Conservation (phyloP, 2,329 filamentous ascomycete genomes). For the Pezicula neosporulosa region DNA sequence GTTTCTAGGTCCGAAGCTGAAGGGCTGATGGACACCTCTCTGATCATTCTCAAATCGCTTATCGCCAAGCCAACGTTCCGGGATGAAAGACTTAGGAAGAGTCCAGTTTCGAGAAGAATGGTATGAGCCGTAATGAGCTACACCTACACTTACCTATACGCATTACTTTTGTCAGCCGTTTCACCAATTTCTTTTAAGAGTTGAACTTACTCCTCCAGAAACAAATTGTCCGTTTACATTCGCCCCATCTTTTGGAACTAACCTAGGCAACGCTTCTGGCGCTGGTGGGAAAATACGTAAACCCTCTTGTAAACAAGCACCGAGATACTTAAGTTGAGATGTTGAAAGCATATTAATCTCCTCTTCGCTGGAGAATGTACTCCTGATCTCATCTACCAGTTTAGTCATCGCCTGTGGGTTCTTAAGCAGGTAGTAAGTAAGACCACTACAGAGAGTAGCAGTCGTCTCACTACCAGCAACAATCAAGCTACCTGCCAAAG, state of each 20-base stretch:
- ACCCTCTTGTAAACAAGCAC: slow-evolving; percentile 30
- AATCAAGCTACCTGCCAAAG: neutral
- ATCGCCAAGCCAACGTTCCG: slow-evolving; percentile 27
- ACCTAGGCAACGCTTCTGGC: neutral
- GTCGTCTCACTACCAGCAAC: slow-evolving; percentile 2
- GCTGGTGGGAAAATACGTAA: neutral
- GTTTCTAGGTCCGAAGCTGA: slow-evolving; percentile 7
- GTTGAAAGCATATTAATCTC: slow-evolving; percentile 22
- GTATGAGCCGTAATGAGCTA: neutral
- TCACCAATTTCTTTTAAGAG: too few species aligned
- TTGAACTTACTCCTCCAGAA: neutral
- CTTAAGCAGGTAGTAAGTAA: neutral
- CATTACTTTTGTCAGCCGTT: neutral
- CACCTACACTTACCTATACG: neutral
- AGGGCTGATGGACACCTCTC: slow-evolving; percentile 3
- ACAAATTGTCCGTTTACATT: neutral
- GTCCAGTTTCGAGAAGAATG: neutral
- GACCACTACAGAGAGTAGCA: neutral
- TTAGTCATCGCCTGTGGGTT: neutral
- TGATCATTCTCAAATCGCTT: slow-evolving; percentile 4
- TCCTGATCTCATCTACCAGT: slow-evolving; percentile 26
- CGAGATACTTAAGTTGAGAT: slow-evolving; percentile 25
- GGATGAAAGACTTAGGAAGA: slow-evolving; percentile 20
- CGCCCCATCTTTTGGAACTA: neutral
- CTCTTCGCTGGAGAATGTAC: slow-evolving; percentile 22